Conservation (phyloP, 2,329 filamentous ascomycete genomes). For the Alternaria novae-zelandiae region DNA sequence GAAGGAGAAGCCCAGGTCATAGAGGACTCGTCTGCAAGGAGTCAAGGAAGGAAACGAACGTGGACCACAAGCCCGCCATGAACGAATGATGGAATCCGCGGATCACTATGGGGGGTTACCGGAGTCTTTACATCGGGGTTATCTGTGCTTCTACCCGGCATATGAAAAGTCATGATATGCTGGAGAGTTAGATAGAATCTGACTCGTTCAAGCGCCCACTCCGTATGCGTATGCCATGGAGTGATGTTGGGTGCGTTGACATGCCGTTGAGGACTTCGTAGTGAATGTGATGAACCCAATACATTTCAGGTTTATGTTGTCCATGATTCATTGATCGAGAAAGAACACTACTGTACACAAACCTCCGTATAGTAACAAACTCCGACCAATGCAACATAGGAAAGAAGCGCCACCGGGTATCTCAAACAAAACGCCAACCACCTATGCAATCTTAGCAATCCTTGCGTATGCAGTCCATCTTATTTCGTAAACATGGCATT, state of each 20-base stretch:
- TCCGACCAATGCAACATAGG: conserved; percentile 4
- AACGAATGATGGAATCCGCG: conserved; percentile 40
- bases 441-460: neutral
- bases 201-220: conserved; percentile 43
- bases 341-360: neutral
- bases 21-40: conserved; percentile 35
- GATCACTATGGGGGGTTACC: conserved; percentile 40
- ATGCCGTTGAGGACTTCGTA: neutral
- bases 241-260: neutral
- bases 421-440: conserved; percentile 21
- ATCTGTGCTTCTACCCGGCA: conserved; percentile 44
- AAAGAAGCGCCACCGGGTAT: conserved; percentile 22
- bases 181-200: conserved; percentile 47
- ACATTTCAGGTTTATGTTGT: neutral
- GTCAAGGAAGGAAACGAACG: conserved; percentile 25
- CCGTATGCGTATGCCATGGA: neutral
- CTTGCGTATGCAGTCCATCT: neutral
- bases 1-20: conserved; percentile 56
- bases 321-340: neutral
- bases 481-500: conserved; percentile 41
- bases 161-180: conserved; percentile 48
- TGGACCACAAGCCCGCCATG: conserved; percentile 34
- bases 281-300: neutral
- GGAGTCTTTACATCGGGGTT: conserved; percentile 48
- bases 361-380: neutral